Base-by-base conservation (phyloP, 306 rosid genomes). In the Ammopiptanthus mongolicus region DNA sequence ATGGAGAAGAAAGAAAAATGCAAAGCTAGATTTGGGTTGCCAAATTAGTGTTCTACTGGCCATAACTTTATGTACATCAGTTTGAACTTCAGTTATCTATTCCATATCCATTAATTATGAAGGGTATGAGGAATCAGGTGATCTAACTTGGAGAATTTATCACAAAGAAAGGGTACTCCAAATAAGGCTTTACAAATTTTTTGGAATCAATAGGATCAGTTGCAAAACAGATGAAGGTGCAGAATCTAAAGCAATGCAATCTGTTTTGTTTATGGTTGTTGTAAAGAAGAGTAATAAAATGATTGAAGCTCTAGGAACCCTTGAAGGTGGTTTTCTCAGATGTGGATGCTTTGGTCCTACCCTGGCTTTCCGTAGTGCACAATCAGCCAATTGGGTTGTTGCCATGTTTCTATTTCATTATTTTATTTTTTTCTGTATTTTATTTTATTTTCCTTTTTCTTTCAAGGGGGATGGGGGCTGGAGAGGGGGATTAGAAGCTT, bases 181-280 rank as follows among this genome's bases (percentile, higher is more conserved):
- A 65, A 63, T 48, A 33, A 53, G 34, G 70, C 69, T 23, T 36
- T 70, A 67, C 46, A 66, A 36, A 23, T n/a, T 65, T 66, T 76
- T 47, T 64, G 17, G 66, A 51, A 9, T 67, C 13, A 31, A n/a
- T 69, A 21, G 61, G 61, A 53, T 13, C 31, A 14, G 63, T 71
- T 64, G 39, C 70, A 34, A 53, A 42, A 18, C 65, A 21, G 2
- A 36, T 1, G 42, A 36, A 78, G 47, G 21, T 48, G 39, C 61
- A 47, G 51, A 64, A 11, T 56, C 60, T 76, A 72, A 51, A 39
- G 18, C n/a, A 14, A 14, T 52, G 63, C 67, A 61, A 75, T 61
- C 80, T 74, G 71, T 37, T 50, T 62, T 82, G 72, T 71, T 55
- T 28, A 48, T 48, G 71, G 82, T 51, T 84, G 87, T 71, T 61